Base-by-base conservation (phyloP, 192 early-diverging fungal genomes). In the Mortierella hygrophila region DNA sequence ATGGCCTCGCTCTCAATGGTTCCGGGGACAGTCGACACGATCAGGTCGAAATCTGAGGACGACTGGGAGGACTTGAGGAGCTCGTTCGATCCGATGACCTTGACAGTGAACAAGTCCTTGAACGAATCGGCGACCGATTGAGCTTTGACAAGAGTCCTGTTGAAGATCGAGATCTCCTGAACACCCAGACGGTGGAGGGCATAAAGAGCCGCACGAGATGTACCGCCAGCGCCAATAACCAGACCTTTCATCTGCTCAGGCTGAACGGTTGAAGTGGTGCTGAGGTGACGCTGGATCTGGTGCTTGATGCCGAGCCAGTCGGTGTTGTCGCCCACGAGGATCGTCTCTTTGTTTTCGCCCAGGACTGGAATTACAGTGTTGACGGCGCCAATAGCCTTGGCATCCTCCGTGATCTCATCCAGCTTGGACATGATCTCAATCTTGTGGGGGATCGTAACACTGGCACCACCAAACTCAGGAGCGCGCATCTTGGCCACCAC, bases 371-470 rank as follows among this genome's bases (percentile, higher is more conserved):
- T 88, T 23, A 99, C 82, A 0, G 99, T 99, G 85, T 99, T 99
- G 72, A 98, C 95, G 1, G 98, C 97, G n/a, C 99, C 98, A 87
- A 99, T 99, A 32, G 85, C 86, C 76, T 92, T 90, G 42, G 96
- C 98, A 18, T 95, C 94, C 13, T 94, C 94, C 9, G 94, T 95
- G 44, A 97, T 85, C 68, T 90, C 71, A 79, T 94, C 91, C 46
- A 97, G 88, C 63, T 98, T 91, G 35, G 91, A 89, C 65, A 98
- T 93, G n/a, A 99, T 93, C 16, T 92, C 92, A 65, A 96, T 89
- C 91, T 99, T 99, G 84, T 96, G 93, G 72, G 99, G 99, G 70
- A 99, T 99, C 6, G 99, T 99, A 2, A 99, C 96, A 26, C 95
- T 96, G 2, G 96, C 97, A 72, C 99, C 99, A 68, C 97, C 97